Evolutionary conservation across 2,329 filamentous ascomycete genomes (phyloP), one percentile per base, ranked within the genome.

Genomic region (Cyclaneusma minus): DNA sequence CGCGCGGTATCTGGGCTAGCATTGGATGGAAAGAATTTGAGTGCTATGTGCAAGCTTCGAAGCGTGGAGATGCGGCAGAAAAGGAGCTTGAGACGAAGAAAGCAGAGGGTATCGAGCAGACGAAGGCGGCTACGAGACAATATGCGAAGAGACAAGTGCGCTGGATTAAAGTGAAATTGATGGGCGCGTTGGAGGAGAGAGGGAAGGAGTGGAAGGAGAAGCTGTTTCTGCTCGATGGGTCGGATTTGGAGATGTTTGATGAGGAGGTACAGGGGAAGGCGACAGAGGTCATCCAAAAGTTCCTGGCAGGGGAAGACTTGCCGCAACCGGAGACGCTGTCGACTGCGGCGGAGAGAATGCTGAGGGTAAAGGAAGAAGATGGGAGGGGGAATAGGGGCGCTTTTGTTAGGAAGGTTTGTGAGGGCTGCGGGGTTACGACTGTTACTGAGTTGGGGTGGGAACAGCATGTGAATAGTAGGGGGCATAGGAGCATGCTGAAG

Each of bases 21-120:
- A 98, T 98, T 34, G 89, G 89, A 1, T 94, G 84, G 52, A 94
- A 91, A 47, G 83, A 98, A 45, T 78, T 95, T 44, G 65, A 79
- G 30, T 62, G 68, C 0, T 93, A 84, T 42, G 54, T 85, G 13
- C 41, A 54, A 2, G 63, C 65, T 2, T 32, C 58, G 9, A 40
- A 52, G 36, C 34, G 48, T 30, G 40, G 37, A 6, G 29, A 35
- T 28, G 13, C 39, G 28, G 34, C 40, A 15, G 25, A 35, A 21
- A 27, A 42, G 32, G 56, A 65, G 4, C 50, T 79, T 2, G 58
- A 64, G 12, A 56, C 56, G 11, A 48, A 84, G 9, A 72, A 66
- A 37, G 39, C 46, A 1, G 45, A 60, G 1, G 75, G 71, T 1
- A 53, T 93, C 0, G 78, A 87, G 35, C 66, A 71, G 25, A 85